Percentiles rank a stretch among this genome's conserved stretches.
These are phyloP conservation scores for Penicillium odoratum DNA, from an alignment of 495 filamentous ascomycete genomes.

Conservation along the genomic window DNA sequence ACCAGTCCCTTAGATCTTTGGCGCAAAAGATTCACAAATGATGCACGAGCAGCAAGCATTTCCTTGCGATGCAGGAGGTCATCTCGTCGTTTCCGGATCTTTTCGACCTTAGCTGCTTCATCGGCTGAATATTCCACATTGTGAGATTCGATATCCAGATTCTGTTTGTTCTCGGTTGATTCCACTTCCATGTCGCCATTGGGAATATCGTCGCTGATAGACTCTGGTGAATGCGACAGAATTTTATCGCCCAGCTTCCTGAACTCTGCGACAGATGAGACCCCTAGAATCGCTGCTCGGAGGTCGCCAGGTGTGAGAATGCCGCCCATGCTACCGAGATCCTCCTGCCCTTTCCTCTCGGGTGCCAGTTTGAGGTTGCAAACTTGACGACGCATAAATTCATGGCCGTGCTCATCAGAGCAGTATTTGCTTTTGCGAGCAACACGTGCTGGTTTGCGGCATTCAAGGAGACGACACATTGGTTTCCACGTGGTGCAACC, in stretches of 20 bases:
- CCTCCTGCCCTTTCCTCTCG: conserved; percentile 31
- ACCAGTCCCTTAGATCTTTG: conserved; percentile 45
- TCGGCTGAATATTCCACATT: conserved; percentile 40
- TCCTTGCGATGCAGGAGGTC: conserved; percentile 41
- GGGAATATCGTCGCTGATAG: conserved; percentile 13
- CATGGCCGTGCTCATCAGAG: conserved; percentile 60
- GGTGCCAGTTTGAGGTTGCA: conserved; percentile 27
- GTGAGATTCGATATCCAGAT: conserved; percentile 32
- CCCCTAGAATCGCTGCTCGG: conserved; percentile 51
- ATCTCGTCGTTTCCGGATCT: conserved; percentile 40
- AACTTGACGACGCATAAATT: conserved; percentile 54
- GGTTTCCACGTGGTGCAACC: conserved; percentile 67
- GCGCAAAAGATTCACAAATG: conserved; percentile 45
- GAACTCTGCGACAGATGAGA: conserved; percentile 53
- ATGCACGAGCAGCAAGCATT: conserved; percentile 46
- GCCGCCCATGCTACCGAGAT: conserved; percentile 56
- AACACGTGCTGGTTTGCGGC: conserved; percentile 60
- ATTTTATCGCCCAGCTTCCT: conserved; percentile 56
- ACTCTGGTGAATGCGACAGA: conserved; percentile 40
- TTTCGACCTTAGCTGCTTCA: conserved; percentile 42
- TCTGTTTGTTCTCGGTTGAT: conserved; percentile 75
- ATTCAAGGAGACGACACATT: conserved; percentile 62
- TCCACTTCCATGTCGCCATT: conserved; percentile 48
- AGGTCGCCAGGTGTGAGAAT: conserved; percentile 58
- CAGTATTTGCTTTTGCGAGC: conserved; percentile 65